Base-by-base conservation (phyloP, 345 rosid species). In the Noccaea caerulescens region DNA sequence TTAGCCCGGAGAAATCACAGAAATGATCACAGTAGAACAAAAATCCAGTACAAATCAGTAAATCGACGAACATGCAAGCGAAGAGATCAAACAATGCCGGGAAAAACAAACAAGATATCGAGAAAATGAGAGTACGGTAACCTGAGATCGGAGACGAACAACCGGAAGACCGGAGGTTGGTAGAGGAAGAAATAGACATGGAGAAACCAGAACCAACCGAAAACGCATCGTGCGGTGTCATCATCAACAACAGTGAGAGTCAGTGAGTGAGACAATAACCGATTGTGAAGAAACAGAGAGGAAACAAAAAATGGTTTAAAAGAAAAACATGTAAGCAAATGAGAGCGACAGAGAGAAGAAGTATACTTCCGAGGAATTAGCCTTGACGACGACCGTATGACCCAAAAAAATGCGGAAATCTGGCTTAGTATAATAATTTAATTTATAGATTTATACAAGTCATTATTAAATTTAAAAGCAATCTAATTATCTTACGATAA, bases 81-180 rank as follows among this genome's bases (percentile, higher is more conserved):
- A 39, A 66, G 38, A 65, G 4, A 71, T 39, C 53, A 34, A 68
- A 58, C 57, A 68, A 53, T 10, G 61, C 53, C 25, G 63, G 33
- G 25, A 66, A 39, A 64, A 45, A 7, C 30, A 27, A 27, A 27
- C 30, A 27, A 27, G 30, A 27, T 3, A 27, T 27, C 30, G 30
- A 27, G 30, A 27, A 27, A 27, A 27, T 27, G 58, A 1, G 44
- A 52, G 10, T 18, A 57, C 44, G 44, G 20, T 25, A 27, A 68
- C 77, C 75, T 62, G 56, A 67, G 66, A 75, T 58, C 54, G 70
- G 72, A 72, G 76, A 61, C 32, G 62, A 57, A 18, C 23, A 68
- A 43, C 42, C 34, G 34, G 69, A 75, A 52, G 68, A 57, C 34
- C 61, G 33, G 52, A 69, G 63, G 63, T 43, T 44, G 34, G 51